A percentile compares a stretch with the other conserved stretches of the same genome.
These are phyloP conservation scores for Apiotrichum gracile DNA, from an alignment of 1,284 basidiomycete species.

Conservation along the genomic window DNA sequence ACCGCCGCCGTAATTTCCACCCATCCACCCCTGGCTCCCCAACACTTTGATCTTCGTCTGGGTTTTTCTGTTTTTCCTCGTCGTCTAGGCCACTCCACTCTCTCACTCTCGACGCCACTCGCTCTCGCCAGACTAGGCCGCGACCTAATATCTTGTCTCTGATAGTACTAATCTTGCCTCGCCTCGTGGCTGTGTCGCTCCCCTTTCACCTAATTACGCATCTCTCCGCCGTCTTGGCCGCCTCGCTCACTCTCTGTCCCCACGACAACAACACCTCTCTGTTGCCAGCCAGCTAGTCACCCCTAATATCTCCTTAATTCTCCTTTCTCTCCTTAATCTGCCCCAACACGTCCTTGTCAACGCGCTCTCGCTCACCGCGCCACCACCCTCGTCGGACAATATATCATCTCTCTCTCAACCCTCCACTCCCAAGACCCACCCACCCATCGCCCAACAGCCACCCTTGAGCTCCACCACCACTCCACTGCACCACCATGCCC, in stretches of 20 bases:
- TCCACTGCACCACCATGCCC: conserved; percentile 5
- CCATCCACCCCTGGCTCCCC: neutral
- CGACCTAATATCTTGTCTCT: too few relatives aligned
- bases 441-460: neutral
- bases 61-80: neutral
- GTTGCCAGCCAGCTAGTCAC: too few relatives aligned
- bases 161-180: too few relatives aligned
- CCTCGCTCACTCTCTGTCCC: neutral
- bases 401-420: neutral
- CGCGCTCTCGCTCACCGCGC: neutral
- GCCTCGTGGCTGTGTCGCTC: too few relatives aligned
- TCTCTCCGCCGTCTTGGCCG: too few relatives aligned
- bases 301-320: neutral
- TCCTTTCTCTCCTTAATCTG: conserved; percentile 2
- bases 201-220: too few relatives aligned
- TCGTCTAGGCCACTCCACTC: neutral
- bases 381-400: neutral
- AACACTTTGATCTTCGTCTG: neutral
- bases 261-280: too few relatives aligned
- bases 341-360: conserved; percentile 13
- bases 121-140: too few relatives aligned
- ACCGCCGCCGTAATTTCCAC: too few relatives aligned
- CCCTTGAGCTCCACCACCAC: neutral
- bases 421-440: conserved; percentile 1
- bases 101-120: neutral